phyloP scores from a whole-genome alignment of 352 stramenopile genomes.

The Pythium sp. region DNA sequence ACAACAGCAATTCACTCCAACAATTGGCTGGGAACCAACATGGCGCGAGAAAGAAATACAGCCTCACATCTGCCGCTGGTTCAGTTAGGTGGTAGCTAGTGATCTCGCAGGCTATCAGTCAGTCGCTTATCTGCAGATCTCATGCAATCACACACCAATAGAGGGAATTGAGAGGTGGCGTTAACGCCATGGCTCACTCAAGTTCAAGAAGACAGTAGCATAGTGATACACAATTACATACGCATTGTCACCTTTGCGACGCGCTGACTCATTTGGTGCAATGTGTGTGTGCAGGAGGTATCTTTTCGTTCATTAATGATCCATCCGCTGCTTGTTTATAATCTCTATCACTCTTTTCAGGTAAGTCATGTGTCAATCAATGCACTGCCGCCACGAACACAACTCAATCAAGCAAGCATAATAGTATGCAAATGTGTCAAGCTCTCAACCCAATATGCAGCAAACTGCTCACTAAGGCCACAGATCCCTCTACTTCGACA shows the following conservation, averaged over 20 bases:
- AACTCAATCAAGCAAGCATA: neutral
- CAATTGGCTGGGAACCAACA: too few species aligned
- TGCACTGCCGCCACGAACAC: neutral
- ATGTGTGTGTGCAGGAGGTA: neutral
- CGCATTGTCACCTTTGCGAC: neutral
- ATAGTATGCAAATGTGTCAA: neutral
- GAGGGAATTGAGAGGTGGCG: neutral
- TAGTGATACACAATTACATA: neutral
- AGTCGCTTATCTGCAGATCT: too few species aligned
- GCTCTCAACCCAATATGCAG: neutral
- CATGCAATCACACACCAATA: too few species aligned
- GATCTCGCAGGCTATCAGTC: too few species aligned
- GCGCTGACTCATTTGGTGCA: neutral
- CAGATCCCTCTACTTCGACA: constrained; percentile 22
- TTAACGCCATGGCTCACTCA: neutral
- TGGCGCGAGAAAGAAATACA: too few species aligned
- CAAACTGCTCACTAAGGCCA: neutral
- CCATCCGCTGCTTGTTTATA: neutral
- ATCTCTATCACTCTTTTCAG: neutral
- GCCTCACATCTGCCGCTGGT: too few species aligned
- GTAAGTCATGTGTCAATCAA: neutral
- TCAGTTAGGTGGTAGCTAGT: too few species aligned
- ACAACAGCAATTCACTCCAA: too few species aligned
- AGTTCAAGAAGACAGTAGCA: neutral
- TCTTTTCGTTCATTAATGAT: neutral